Evolutionary conservation across 2,329 filamentous ascomycete species (phyloP), one percentile per base, ranked within the genome.

Genomic region (Trichoderma afroharzianum): DNA sequence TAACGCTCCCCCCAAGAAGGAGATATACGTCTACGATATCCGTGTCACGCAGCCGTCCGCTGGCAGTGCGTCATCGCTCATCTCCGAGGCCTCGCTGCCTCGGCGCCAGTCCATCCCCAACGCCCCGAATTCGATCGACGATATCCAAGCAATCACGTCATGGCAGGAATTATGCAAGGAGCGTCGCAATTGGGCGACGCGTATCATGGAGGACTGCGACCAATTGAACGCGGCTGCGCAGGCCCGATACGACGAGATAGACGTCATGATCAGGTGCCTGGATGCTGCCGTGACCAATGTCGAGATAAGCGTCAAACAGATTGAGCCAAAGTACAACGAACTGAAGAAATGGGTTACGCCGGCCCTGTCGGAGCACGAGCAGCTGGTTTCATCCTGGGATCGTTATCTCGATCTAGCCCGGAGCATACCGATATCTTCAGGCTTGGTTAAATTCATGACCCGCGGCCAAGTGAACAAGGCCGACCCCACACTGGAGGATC

Each of bases 1-100:
- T 72, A 30, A 74, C 71, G n/a, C 63, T 39, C 33, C 24, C 14
- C 50, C 11, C 50, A 8, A 97, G 92, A 93, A 90, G 75, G 94
- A 98, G 80, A 90, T 99, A 71, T 98, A 93, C 80, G 89, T 98
- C 67, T 99, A 97, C 82, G 94, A 98, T 81, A 92, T 94, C 73
- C 90, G 91, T 75, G 89, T 92, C 76, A 90, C 92, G 74, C 87
- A 91, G 74, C 81, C 88, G 64, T 82, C 87, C 66, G 77, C 86
- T 8, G 82, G 81, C 47, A 79, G 82, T 61, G 78, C 83, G 7
- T 81, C 84, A 21, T 81, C 82, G 21, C 80, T 85, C 68, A 79
- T 85, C 73, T 82, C 83, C 76, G 86, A 89, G 71, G 76, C 85
- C 73, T 84, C 87, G 59, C 77, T 84, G 39, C 88, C 87, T 43